Percentiles rank a stretch among this genome's conserved stretches.
These are phyloP conservation scores for Gossypium mustelinum DNA, from an alignment of 345 rosid species.

Conservation along the genomic window DNA sequence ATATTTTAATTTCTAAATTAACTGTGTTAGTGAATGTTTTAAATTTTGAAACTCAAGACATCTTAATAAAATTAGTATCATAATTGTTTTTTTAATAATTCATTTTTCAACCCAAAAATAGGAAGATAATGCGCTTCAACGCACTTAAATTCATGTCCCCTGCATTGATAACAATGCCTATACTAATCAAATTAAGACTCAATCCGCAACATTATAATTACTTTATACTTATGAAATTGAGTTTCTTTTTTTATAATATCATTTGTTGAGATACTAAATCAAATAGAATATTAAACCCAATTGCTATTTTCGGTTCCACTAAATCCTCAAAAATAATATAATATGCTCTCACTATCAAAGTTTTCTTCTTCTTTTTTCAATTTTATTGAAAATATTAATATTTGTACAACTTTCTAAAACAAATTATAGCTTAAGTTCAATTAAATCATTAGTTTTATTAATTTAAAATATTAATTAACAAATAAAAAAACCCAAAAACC, in stretches of 20 bases:
- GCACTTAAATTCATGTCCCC: accelerated
- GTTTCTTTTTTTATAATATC: too few relatives aligned
- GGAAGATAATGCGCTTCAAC: too few relatives aligned
- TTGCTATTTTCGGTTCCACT: too few relatives aligned
- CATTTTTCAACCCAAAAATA: accelerated
- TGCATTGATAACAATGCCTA: accelerated
- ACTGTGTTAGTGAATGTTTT: too few relatives aligned
- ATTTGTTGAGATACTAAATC: too few relatives aligned
- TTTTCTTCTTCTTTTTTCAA: background rate
- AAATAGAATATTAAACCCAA: too few relatives aligned
- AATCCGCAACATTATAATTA: too few relatives aligned
- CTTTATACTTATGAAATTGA: background rate
- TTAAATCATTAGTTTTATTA: background rate
- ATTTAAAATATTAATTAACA: too few relatives aligned
- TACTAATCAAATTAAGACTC: accelerated
- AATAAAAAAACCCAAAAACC: background rate
- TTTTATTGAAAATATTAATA: background rate
- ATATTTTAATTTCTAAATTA: background rate
- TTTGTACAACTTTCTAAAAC: background rate
- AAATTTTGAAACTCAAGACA: too few relatives aligned
- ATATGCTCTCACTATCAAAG: too few relatives aligned
- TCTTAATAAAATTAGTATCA: too few relatives aligned
- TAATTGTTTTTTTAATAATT: too few relatives aligned
- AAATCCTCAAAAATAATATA: background rate
- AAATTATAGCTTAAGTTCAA: background rate